phyloP scores from a whole-genome alignment of 78 protist species.

The Dictyostelium capitatum region DNA sequence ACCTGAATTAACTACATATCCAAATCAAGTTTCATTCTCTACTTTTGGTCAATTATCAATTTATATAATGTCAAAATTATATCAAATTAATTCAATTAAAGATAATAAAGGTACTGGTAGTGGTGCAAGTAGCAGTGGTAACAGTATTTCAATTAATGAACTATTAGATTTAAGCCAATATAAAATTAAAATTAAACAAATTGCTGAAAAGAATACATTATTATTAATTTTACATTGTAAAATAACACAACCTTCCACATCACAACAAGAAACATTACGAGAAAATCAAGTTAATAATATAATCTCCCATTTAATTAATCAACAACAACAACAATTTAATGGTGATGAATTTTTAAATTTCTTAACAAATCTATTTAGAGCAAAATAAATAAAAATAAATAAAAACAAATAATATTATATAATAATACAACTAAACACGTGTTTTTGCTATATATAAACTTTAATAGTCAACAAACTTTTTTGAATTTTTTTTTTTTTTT shows the following conservation, averaged over 20 bases:
- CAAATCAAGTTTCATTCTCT: constrained; percentile 12
- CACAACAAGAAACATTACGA: background rate
- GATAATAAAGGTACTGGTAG: background rate
- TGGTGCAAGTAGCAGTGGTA: background rate
- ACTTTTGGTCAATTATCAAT: background rate
- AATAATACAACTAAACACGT: too few relatives aligned
- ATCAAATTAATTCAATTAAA: background rate
- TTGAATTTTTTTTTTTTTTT: background rate
- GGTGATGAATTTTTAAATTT: constrained; percentile 7
- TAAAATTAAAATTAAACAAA: constrained; percentile 1
- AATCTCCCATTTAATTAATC: background rate
- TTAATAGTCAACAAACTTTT: too few relatives aligned
- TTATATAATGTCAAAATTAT: constrained; percentile 14
- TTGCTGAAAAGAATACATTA: constrained; percentile 7
- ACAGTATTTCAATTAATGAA: background rate
- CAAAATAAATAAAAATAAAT: background rate
- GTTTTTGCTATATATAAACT: too few relatives aligned
- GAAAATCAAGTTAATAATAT: constrained; percentile 8
- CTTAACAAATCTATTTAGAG: background rate
- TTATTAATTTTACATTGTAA: background rate
- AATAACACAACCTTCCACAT: background rate
- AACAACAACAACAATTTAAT: background rate
- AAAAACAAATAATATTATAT: background rate
- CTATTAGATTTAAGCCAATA: background rate
- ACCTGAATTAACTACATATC: constrained; percentile 7